Base-by-base conservation (phyloP, 495 filamentous ascomycete genomes). In the Hypoxylon cercidicola region DNA sequence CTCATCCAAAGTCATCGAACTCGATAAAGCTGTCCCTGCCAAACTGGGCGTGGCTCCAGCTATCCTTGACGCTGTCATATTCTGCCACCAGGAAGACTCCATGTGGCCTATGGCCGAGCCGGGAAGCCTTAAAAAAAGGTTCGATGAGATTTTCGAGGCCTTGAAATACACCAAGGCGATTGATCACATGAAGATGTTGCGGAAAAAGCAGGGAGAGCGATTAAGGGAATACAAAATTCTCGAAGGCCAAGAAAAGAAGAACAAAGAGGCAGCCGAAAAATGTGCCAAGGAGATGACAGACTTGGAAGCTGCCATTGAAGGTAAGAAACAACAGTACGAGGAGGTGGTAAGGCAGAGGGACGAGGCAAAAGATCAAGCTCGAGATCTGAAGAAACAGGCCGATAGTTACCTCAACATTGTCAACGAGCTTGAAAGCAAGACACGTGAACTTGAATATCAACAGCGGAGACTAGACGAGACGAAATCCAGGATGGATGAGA, bases 1-100 rank as follows among this genome's bases (percentile, higher is more conserved):
- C 23, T 97, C 94, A 13, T 90, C 90, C 2, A 84, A 87, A 7
- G 89, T 91, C 12, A 86, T 87, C 1, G 90, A 97, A 57, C 79
- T 99, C 25, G 88, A 97, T 71, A 81, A 87, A 64, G 84, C 93
- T 47, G 87, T 98, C 77, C 92, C 95, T 1, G 85, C 92, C 61
- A 90, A 93, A 64, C 83, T 99, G 4, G 95, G 96, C 30, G 95
- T 97, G 8, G 95, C 93, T 3, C 88, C 89, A 56, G 93, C 95
- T 8, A 85, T 99, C 12, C 83, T 99, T 30, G 93, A 98, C 44
- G 89, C 86, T 45, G 95, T 99, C 71, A 97, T 99, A 65, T 99
- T 99, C 77, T 99, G 95, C 73, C 95, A 99, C 74, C 95, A 99
- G 68, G 95, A 99, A 64, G 95, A 99, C 60, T 97, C 94, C 54